A percentile compares a stretch with the other conserved stretches of the same genome.
phyloP scores from a whole-genome alignment of 768 basidiomycete species.

The Pisolithus microcarpus region DNA sequence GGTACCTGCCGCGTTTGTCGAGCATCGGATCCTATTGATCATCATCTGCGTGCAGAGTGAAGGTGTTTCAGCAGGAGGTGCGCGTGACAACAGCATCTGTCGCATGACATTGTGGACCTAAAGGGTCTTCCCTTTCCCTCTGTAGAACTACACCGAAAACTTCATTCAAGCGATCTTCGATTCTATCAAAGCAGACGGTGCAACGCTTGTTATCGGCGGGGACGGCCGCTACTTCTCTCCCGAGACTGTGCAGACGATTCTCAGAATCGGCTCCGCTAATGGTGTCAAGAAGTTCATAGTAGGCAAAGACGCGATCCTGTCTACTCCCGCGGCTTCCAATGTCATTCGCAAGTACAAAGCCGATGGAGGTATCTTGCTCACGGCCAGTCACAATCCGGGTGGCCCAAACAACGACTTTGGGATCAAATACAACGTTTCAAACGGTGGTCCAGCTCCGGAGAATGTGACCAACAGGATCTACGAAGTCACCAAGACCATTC shows the following conservation, averaged over 20 bases:
- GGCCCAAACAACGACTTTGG: conserved; percentile 98
- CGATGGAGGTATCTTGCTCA: conserved; percentile 92
- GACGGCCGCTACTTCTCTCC: conserved; percentile 92
- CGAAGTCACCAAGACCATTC: conserved; percentile 83
- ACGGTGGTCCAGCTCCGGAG: conserved; percentile 97
- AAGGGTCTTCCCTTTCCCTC: conserved; percentile 7
- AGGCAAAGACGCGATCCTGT: conserved; percentile 86
- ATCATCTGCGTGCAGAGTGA: conserved; percentile 54
- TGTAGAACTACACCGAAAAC: conserved; percentile 96
- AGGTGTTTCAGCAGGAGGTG: conserved; percentile 96
- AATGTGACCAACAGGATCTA: conserved; percentile 93
- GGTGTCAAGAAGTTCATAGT: conserved; percentile 89
- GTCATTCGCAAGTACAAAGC: conserved; percentile 95
- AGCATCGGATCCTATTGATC: conserved; percentile 17
- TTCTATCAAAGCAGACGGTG: conserved; percentile 73
- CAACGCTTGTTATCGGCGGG: conserved; percentile 91
- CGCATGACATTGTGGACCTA: conserved; percentile 8
- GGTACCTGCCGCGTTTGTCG: conserved; percentile 37
- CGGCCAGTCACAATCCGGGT: conserved; percentile 96
- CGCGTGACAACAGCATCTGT: conserved; percentile 18
- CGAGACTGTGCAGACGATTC: conserved; percentile 83
- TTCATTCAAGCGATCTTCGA: conserved; percentile 92
- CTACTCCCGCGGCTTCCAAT: conserved; percentile 95
- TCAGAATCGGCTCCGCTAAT: conserved; percentile 91
- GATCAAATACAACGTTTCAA: conserved; percentile 98